Conservation (phyloP, 805 yeast genomes). For the Candida andamanensis region DNA sequence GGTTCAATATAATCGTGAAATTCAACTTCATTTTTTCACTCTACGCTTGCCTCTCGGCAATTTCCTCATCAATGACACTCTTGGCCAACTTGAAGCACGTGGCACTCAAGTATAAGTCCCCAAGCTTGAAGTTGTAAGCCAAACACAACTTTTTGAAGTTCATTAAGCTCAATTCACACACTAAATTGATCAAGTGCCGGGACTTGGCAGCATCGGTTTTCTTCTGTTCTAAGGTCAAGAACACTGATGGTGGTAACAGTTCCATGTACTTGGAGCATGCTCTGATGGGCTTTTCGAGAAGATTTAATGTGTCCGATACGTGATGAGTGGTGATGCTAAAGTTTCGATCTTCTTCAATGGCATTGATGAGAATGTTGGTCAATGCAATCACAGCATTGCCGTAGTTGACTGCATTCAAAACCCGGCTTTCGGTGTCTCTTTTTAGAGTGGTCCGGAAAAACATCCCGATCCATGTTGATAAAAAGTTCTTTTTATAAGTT, state of each 20-base stretch:
- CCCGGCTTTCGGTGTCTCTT: slow-evolving; percentile 56
- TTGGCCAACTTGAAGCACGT: slow-evolving; percentile 65
- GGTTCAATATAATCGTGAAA: not conserved
- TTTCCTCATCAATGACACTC: slow-evolving; percentile 65
- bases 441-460: slow-evolving; percentile 33
- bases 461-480: slow-evolving; percentile 28
- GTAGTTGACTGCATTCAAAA: slow-evolving; percentile 51
- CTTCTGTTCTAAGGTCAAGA: slow-evolving; percentile 29
- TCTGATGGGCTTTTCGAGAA: slow-evolving; percentile 55
- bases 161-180: slow-evolving; percentile 61
- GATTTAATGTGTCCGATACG: slow-evolving; percentile 54
- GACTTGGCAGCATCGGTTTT: slow-evolving; percentile 9
- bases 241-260: slow-evolving; percentile 41
- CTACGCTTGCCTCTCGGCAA: slow-evolving; percentile 23
- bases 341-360: slow-evolving; percentile 60
- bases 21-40: not conserved
- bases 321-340: slow-evolving; percentile 47
- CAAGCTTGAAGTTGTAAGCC: slow-evolving; percentile 56
- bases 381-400: slow-evolving; percentile 63
- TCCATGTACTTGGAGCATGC: slow-evolving; percentile 35
- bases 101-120: slow-evolving; percentile 58
- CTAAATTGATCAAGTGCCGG: slow-evolving; percentile 43
- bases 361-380: slow-evolving; percentile 52
- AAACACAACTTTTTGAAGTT: slow-evolving; percentile 63
- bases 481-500: slow-evolving; percentile 20